phyloP scores from a whole-genome alignment of 75 land plant species.

The Isoetes taiwanensis region DNA sequence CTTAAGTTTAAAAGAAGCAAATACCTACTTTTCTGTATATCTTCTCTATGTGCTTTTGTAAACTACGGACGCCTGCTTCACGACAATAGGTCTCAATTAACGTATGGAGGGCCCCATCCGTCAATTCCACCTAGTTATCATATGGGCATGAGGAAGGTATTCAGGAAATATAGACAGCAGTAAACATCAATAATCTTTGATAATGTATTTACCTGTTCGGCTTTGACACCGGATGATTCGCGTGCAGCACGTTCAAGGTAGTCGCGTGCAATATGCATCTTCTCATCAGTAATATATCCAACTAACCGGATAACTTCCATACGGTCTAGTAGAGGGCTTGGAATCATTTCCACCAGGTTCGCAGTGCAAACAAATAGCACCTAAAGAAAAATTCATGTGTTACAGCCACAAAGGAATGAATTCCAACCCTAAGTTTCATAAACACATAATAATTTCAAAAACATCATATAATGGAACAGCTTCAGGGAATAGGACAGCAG shows the following conservation, averaged over 20 bases:
- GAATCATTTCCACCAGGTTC: conserved; percentile 78
- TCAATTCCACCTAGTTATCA: conserved; percentile 89
- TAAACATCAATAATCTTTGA: background rate
- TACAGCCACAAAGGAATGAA: background rate
- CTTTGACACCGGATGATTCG: conserved; percentile 82
- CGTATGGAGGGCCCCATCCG: conserved; percentile 72
- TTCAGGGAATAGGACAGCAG: background rate
- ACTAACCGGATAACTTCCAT: conserved; percentile 91
- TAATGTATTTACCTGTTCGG: conserved; percentile 53
- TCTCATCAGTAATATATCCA: conserved; percentile 95
- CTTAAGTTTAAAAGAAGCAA: background rate
- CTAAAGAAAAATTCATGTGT: conserved; percentile 20
- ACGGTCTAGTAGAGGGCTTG: conserved; percentile 77
- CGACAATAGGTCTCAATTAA: conserved; percentile 89
- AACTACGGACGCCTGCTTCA: conserved; percentile 91
- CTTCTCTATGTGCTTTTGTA: conserved; percentile 93
- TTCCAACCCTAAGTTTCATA: background rate
- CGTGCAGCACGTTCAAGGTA: conserved; percentile 81
- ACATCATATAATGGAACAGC: background rate
- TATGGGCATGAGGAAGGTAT: conserved; percentile 6
- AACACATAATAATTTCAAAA: background rate
- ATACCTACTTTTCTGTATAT: conserved; percentile 86
- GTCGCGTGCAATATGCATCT: conserved; percentile 92
- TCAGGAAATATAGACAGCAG: background rate
- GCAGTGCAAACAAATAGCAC: conserved; percentile 98